Evolutionary conservation across 257 asterid genomes (phyloP).

Genomic region (Prunella vulgaris): DNA sequence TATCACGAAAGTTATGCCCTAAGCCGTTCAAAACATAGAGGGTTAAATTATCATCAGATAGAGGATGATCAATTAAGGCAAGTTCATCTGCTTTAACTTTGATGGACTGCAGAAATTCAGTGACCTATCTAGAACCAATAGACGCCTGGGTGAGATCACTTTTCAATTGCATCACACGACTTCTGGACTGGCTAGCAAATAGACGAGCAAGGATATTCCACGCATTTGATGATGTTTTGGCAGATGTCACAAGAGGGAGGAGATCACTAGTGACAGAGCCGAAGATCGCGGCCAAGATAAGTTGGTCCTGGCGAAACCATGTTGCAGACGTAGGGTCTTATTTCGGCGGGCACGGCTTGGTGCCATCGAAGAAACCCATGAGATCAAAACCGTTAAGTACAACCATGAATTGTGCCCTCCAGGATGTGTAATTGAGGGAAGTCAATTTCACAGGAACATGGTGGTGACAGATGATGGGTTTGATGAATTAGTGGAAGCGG

Average conservation of each 20-base stretch:
- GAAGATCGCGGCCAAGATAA: not conserved
- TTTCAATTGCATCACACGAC: not conserved
- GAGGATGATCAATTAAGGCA: no score
- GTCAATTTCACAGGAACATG: no score
- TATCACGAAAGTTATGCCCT: no score
- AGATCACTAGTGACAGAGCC: not conserved
- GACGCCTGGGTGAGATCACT: not conserved
- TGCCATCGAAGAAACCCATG: not conserved
- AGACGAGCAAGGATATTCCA: not conserved
- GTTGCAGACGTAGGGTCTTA: not conserved
- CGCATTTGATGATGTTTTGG: not conserved
- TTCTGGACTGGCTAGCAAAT: not conserved
- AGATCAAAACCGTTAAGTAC: not conserved
- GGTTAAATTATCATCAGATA: no score
- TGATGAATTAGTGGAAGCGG: no score
- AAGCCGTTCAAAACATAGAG: no score
- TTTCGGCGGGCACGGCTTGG: not conserved
- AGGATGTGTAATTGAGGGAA: no score
- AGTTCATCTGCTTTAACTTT: not conserved
- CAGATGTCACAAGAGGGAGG: not conserved
- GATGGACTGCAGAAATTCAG: not conserved
- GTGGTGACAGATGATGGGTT: no score
- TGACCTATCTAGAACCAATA: not conserved
- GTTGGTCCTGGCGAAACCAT: conserved; percentile 3
- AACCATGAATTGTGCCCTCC: no score